phyloP scores from a whole-genome alignment of 2,329 filamentous ascomycete genomes.

The Tolypocladium pustulatum region DNA sequence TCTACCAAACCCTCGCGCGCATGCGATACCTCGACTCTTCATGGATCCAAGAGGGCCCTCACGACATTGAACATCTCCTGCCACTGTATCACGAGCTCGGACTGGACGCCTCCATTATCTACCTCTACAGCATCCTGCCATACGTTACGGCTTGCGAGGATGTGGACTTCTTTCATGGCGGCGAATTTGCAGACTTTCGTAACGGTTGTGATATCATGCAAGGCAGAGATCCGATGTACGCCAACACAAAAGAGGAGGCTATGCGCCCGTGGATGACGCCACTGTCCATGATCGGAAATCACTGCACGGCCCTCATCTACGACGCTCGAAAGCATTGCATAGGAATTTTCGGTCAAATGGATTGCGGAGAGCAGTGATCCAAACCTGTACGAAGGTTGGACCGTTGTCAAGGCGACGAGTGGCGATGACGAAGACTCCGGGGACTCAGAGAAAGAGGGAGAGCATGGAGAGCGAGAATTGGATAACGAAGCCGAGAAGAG shows the following conservation, averaged over 20 bases:
- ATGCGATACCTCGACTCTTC: constrained; percentile 25
- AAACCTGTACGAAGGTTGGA: neutral
- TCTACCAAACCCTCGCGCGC: neutral
- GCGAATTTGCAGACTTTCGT: neutral
- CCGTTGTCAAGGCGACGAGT: neutral
- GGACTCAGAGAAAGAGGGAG: too few species aligned
- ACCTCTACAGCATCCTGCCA: neutral
- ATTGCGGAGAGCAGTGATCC: neutral
- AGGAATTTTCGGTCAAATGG: constrained; percentile 9
- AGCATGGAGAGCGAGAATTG: too few species aligned
- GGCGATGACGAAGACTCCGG: too few species aligned
- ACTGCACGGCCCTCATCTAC: constrained; percentile 14
- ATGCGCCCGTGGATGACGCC: constrained; percentile 15
- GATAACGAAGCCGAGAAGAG: neutral
- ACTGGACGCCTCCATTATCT: neutral
- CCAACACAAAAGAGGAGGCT: constrained; percentile 7
- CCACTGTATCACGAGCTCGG: neutral
- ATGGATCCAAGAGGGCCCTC: neutral
- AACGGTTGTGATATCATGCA: neutral
- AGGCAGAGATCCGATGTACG: neutral
- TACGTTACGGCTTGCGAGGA: neutral
- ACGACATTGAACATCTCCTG: neutral
- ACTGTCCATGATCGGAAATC: constrained; percentile 13
- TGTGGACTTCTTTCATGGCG: neutral
- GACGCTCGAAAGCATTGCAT: constrained; percentile 14